These are phyloP conservation scores for Aphanocladium album DNA, from an alignment of 2,329 filamentous ascomycete species.

Conservation along the genomic window DNA sequence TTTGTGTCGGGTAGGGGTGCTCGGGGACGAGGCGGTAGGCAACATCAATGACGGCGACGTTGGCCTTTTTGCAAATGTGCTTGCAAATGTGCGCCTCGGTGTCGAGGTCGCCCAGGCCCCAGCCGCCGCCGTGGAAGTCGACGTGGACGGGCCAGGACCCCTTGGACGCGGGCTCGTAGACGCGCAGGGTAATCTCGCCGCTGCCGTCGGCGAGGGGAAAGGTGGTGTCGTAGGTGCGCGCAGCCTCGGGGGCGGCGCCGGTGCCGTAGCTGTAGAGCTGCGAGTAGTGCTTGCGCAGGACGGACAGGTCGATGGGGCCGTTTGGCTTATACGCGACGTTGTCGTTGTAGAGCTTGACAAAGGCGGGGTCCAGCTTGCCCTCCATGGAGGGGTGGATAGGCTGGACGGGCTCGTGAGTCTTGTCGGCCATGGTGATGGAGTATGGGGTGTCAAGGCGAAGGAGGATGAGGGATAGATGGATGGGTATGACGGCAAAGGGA, in stretches of 20 bases:
- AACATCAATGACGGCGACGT: conserved; percentile 44
- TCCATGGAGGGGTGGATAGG: conserved; percentile 43
- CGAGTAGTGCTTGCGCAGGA: conserved; percentile 37
- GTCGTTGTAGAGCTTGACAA: conserved; percentile 43
- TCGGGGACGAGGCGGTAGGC: conserved; percentile 50
- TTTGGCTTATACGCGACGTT: conserved; percentile 36
- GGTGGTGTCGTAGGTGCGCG: conserved; percentile 32
- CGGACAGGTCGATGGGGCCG: conserved; percentile 34
- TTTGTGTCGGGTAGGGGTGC: conserved; percentile 40
- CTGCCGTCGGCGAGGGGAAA: conserved; percentile 29
- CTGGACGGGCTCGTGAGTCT: conserved; percentile 39
- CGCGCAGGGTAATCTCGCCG: conserved; percentile 31
- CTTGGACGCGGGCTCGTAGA: conserved; percentile 37
- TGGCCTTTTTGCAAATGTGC: conserved; percentile 39
- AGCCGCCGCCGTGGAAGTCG: conserved; percentile 46
- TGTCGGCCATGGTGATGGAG: conserved; percentile 14
- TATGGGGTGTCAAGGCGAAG: too few relatives aligned
- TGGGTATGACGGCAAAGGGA: neutral
- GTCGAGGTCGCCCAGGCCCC: conserved; percentile 45
- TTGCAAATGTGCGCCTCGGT: conserved; percentile 45
- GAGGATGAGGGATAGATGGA: neutral
- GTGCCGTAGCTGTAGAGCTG: conserved; percentile 41
- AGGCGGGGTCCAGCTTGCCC: conserved; percentile 40
- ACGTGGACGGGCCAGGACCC: conserved; percentile 44
- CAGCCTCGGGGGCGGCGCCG: conserved; percentile 35